These are phyloP conservation scores for Aspergillus sp. DNA, from an alignment of 2,329 filamentous ascomycete genomes.

Conservation along the genomic window DNA sequence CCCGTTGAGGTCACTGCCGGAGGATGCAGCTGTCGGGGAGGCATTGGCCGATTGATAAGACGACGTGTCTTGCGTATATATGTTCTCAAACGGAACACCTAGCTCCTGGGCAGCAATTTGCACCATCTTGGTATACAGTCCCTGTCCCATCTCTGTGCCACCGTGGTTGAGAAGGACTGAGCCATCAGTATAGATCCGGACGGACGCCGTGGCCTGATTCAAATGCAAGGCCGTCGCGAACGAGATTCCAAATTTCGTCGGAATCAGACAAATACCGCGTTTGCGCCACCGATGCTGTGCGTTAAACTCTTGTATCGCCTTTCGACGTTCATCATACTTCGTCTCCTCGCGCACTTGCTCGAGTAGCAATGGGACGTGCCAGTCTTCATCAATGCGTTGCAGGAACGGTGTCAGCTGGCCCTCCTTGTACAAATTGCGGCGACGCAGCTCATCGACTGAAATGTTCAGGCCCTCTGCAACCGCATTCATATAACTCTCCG, in stretches of 20 bases:
- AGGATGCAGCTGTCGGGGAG: conserved; percentile 24
- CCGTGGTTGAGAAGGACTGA: conserved; percentile 24
- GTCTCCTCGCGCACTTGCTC: conserved; percentile 19
- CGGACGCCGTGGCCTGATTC: conserved; percentile 22
- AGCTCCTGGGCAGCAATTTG: conserved; percentile 24
- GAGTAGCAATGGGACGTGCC: conserved; percentile 23
- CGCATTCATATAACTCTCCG: conserved; percentile 20
- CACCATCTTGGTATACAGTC: conserved; percentile 25
- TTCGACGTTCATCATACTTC: conserved; percentile 9
- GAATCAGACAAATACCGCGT: conserved; percentile 21
- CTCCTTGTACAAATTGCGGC: conserved; percentile 19
- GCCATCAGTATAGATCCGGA: conserved; percentile 23
- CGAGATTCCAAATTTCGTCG: conserved; percentile 26
- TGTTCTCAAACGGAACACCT: conserved; percentile 14
- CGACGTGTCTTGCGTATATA: conserved; percentile 22
- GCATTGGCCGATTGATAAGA: conserved; percentile 23
- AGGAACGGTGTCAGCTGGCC: conserved; percentile 23
- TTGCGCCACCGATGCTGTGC: conserved; percentile 20
- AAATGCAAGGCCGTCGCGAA: conserved; percentile 27
- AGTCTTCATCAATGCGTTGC: conserved; percentile 24
- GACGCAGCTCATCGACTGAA: conserved; percentile 17
- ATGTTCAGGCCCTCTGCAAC: conserved; percentile 21
- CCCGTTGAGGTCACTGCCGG: conserved; percentile 24
- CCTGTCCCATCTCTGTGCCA: conserved; percentile 27
- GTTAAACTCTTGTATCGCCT: conserved; percentile 13